phyloP scores from a whole-genome alignment of 1,284 basidiomycete genomes.

The Cryptococcus sp. region DNA sequence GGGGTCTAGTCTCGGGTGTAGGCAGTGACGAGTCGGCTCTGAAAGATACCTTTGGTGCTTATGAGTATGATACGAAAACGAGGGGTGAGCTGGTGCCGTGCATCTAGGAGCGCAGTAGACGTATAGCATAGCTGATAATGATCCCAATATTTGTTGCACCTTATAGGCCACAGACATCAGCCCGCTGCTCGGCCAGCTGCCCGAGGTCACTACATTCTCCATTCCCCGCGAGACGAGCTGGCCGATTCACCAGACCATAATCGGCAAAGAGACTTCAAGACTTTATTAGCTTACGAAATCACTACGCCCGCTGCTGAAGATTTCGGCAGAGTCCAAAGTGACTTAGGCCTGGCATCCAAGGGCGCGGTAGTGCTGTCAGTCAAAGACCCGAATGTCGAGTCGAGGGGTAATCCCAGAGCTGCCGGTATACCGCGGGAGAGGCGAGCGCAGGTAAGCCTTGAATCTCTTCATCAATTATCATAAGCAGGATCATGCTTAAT shows the following conservation, averaged over 20 bases:
- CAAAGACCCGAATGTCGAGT: slow-evolving; percentile 33
- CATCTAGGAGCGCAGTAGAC: background rate
- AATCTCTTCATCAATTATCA: too few species aligned
- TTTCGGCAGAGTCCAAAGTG: slow-evolving; percentile 35
- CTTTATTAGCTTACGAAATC: slow-evolving; percentile 36
- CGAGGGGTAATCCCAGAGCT: slow-evolving; percentile 30
- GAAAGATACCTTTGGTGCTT: slow-evolving; percentile 59
- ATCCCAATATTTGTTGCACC: background rate
- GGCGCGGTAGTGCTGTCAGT: slow-evolving; percentile 35
- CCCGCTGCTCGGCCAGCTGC: slow-evolving; percentile 62
- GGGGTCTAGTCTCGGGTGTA: slow-evolving; percentile 60
- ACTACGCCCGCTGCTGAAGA: slow-evolving; percentile 34
- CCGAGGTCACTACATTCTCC: slow-evolving; percentile 65
- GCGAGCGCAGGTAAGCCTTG: slow-evolving; percentile 28
- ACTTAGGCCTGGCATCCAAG: slow-evolving; percentile 31
- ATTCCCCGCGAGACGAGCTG: slow-evolving; percentile 36
- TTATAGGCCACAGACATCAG: slow-evolving; percentile 56
- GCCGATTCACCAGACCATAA: slow-evolving; percentile 34
- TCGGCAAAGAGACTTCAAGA: slow-evolving; percentile 36
- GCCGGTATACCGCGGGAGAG: slow-evolving; percentile 34
- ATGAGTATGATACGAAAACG: slow-evolving; percentile 67
- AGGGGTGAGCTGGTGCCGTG: slow-evolving; percentile 52
- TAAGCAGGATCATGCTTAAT: too few species aligned
- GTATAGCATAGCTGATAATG: background rate
- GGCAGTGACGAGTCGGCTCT: slow-evolving; percentile 60